A percentile compares a stretch with the other conserved stretches of the same genome.
Evolutionary conservation across 2,329 filamentous ascomycete genomes (phyloP).

Genomic region (Chrysoporthe puriensis): DNA sequence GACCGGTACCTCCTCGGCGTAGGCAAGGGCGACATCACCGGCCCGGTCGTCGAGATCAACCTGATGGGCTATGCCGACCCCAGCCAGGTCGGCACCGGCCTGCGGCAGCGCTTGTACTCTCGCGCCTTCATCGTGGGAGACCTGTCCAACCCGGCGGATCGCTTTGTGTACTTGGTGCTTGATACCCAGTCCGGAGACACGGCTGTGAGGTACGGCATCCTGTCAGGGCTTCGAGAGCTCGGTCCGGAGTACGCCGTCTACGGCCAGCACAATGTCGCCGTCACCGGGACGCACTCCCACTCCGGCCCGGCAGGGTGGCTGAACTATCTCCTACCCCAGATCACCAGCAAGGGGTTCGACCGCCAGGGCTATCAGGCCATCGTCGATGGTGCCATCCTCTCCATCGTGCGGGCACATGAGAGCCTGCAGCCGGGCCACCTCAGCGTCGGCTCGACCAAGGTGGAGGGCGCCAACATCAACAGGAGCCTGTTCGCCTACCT

Average conservation of each 20-base stretch:
- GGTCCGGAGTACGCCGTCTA: slow-evolving; percentile 77
- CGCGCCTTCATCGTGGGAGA: slow-evolving; percentile 85
- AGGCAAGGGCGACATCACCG: slow-evolving; percentile 59
- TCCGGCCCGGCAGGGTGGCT: slow-evolving; percentile 89
- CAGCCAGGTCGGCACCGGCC: slow-evolving; percentile 77
- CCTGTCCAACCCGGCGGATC: slow-evolving; percentile 63
- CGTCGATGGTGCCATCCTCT: slow-evolving; percentile 79
- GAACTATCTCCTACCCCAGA: slow-evolving; percentile 88
- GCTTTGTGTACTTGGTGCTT: slow-evolving; percentile 85
- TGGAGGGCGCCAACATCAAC: slow-evolving; percentile 82
- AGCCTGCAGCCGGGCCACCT: slow-evolving; percentile 68
- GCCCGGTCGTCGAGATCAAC: slow-evolving; percentile 85
- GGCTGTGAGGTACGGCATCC: slow-evolving; percentile 79
- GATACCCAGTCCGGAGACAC: slow-evolving; percentile 87
- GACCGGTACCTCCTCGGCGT: slow-evolving; percentile 55
- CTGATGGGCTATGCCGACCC: slow-evolving; percentile 87
- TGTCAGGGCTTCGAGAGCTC: slow-evolving; percentile 69
- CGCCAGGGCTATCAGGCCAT: slow-evolving; percentile 85
- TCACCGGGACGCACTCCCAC: slow-evolving; percentile 90
- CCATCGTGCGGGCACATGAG: slow-evolving; percentile 80
- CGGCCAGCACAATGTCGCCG: slow-evolving; percentile 77
- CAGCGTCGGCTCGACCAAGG: slow-evolving; percentile 68
- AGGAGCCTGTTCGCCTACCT: slow-evolving; percentile 87
- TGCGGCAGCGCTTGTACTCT: slow-evolving; percentile 84
- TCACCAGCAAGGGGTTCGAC: slow-evolving; percentile 84